These are phyloP conservation scores for Emergomyces pasteurianus DNA, from an alignment of 2,329 filamentous ascomycete genomes.

Conservation along the genomic window DNA sequence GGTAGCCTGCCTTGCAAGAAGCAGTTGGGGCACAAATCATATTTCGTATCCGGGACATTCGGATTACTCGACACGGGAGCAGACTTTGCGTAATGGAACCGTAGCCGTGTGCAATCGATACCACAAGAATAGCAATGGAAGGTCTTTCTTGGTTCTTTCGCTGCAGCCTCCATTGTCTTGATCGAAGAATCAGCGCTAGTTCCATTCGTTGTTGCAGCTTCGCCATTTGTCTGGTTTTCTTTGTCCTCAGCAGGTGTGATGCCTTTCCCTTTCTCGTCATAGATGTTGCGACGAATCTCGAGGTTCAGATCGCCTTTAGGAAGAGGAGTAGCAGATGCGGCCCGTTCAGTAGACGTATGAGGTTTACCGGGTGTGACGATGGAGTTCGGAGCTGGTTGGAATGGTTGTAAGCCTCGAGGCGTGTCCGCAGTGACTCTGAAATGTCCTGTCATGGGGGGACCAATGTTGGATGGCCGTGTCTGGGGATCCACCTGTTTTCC, in stretches of 20 bases:
- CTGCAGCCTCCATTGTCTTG: conserved; percentile 49
- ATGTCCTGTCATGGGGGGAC: conserved; percentile 92
- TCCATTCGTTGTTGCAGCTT: conserved; percentile 56
- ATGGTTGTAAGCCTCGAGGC: conserved; percentile 83
- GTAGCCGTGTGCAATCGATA: conserved; percentile 67
- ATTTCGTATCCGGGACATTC: conserved; percentile 50
- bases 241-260: conserved; percentile 56
- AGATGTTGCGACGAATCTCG: conserved; percentile 90
- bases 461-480: conserved; percentile 86
- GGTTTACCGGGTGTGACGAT: conserved; percentile 50
- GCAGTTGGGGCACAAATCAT: conserved; percentile 85
- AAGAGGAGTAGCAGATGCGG: conserved; percentile 51
- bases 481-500: conserved; percentile 76
- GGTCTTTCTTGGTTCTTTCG: conserved; percentile 52
- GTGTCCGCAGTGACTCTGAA: conserved; percentile 96
- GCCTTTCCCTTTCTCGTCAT: conserved; percentile 83
- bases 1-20: conserved; percentile 77
- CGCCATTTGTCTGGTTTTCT: conserved; percentile 56
- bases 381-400: conserved; percentile 78
- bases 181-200: conserved; percentile 45
- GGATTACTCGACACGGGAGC: conserved; percentile 46
- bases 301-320: conserved; percentile 75
- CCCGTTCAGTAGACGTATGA: conserved; percentile 56
- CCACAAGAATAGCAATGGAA: conserved; percentile 85
- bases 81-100: conserved; percentile 59